Evolutionary conservation across 495 filamentous ascomycete species (phyloP).

Genomic region (Aspergillus incahuasiensis): DNA sequence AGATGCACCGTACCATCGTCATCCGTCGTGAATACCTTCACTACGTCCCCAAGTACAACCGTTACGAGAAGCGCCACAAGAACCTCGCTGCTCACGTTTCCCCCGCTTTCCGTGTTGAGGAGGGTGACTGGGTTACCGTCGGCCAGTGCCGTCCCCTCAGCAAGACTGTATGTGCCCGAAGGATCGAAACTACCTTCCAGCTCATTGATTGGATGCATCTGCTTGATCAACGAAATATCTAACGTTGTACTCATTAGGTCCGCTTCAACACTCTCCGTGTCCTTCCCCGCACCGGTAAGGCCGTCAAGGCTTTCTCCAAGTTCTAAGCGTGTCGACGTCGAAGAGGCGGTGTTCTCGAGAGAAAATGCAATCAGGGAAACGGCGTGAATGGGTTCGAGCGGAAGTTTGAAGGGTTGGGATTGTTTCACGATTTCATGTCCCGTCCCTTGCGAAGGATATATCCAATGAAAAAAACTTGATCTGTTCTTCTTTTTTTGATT

Average conservation of each 20-base stretch:
- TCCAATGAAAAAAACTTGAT: conserved; percentile 46
- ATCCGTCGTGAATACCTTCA: conserved; percentile 99
- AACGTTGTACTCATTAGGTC: conserved; percentile 53
- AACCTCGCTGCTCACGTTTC: conserved; percentile 98
- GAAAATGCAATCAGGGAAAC: conserved; percentile 38
- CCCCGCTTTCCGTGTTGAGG: conserved; percentile 99
- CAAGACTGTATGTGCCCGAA: conserved; percentile 83
- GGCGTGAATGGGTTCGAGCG: conserved; percentile 42
- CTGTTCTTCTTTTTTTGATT: conserved; percentile 27
- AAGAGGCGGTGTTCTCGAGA: conserved; percentile 32
- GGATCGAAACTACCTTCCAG: neutral
- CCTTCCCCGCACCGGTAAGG: conserved; percentile 91
- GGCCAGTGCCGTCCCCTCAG: conserved; percentile 96
- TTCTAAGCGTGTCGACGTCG: conserved; percentile 62
- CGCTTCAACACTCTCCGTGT: conserved; percentile 99
- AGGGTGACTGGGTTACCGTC: conserved; percentile 98
- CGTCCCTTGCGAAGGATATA: conserved; percentile 47
- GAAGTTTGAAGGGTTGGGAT: conserved; percentile 43
- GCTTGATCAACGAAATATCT: conserved; percentile 7
- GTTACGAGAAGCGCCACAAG: conserved; percentile 99
- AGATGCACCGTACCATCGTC: conserved; percentile 99
- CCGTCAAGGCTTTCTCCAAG: conserved; percentile 95
- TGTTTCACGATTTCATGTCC: conserved; percentile 49
- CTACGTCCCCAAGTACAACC: conserved; percentile 96
- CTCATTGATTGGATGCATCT: neutral